Evolutionary conservation across 805 yeast genomes (phyloP).

Genomic region (Saturnispora mendoncae): DNA sequence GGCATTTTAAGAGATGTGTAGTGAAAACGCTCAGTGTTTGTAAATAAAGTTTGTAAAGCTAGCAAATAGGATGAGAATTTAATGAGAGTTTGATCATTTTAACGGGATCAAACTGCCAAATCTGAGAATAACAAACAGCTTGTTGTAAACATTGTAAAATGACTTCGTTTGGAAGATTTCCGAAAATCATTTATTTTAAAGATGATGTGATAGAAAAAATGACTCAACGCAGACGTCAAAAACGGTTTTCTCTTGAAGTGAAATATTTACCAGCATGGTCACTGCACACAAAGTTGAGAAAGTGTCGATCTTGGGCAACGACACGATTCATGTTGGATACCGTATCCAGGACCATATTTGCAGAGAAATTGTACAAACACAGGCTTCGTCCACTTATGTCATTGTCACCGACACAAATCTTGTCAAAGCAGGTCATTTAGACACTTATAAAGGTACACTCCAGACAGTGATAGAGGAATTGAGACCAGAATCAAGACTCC

Average conservation of each 20-base stretch:
- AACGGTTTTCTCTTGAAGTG: too few relatives aligned
- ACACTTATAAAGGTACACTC: slow-evolving; percentile 37
- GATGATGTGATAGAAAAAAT: too few relatives aligned
- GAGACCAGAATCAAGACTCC: slow-evolving; percentile 53
- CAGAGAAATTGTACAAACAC: slow-evolving; percentile 47
- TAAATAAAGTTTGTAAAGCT: background rate
- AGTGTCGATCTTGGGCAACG: slow-evolving; percentile 72
- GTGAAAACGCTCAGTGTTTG: background rate
- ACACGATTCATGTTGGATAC: slow-evolving; percentile 85
- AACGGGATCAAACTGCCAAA: too few relatives aligned
- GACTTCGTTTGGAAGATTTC: too few relatives aligned
- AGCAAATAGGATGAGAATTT: background rate
- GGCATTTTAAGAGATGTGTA: background rate
- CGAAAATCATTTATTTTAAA: too few relatives aligned
- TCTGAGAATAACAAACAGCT: too few relatives aligned
- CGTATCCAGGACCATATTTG: slow-evolving; percentile 69
- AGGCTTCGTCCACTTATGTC: slow-evolving; percentile 86
- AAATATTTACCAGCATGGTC: slow-evolving; percentile 2
- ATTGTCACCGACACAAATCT: slow-evolving; percentile 82
- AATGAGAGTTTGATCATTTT: background rate
- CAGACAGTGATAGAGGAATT: slow-evolving; percentile 26
- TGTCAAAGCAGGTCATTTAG: slow-evolving; percentile 53
- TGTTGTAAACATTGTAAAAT: too few relatives aligned
- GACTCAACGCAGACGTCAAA: too few relatives aligned
- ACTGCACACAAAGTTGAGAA: slow-evolving; percentile 28